phyloP scores from a whole-genome alignment of 2,329 filamentous ascomycete species.

The Grosmannia huntii region DNA sequence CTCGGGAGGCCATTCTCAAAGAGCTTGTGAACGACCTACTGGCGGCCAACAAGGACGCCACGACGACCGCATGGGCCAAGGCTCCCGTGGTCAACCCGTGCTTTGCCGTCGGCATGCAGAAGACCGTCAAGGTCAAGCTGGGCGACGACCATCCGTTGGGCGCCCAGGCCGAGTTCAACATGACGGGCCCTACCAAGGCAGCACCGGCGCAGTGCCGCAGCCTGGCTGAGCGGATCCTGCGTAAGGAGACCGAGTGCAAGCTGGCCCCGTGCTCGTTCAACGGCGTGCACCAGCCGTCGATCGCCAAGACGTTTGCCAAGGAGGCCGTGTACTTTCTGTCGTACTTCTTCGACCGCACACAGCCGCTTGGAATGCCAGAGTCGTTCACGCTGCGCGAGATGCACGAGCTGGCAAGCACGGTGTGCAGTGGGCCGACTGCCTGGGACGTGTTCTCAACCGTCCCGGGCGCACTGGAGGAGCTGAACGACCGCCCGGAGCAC shows the following conservation, averaged over 20 bases:
- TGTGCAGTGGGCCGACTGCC: constrained; percentile 63
- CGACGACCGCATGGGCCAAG: constrained; percentile 53
- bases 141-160: constrained; percentile 54
- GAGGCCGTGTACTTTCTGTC: constrained; percentile 96
- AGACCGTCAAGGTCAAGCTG: constrained; percentile 61
- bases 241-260: constrained; percentile 72
- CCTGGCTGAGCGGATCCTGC: constrained; percentile 78
- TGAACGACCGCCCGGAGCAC: constrained; percentile 72
- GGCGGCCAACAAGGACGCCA: constrained; percentile 44
- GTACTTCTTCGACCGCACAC: constrained; percentile 94
- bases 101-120: constrained; percentile 67
- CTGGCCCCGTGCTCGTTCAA: constrained; percentile 96
- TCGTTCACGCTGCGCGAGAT: constrained; percentile 88
- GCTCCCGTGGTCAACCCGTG: constrained; percentile 71
- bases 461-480: constrained; percentile 65
- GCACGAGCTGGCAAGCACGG: constrained; percentile 69
- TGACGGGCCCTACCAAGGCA: constrained; percentile 68
- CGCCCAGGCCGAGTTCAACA: constrained; percentile 56
- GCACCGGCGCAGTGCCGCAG: constrained; percentile 79
- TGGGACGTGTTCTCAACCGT: constrained; percentile 76
- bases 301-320: constrained; percentile 80
- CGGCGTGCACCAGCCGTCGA: constrained; percentile 83
- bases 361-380: constrained; percentile 94
- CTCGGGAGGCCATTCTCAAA: constrained; percentile 74
- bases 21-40: constrained; percentile 60